phyloP scores from a whole-genome alignment of 176 grass and related monocot species.

The Carex parvula region DNA sequence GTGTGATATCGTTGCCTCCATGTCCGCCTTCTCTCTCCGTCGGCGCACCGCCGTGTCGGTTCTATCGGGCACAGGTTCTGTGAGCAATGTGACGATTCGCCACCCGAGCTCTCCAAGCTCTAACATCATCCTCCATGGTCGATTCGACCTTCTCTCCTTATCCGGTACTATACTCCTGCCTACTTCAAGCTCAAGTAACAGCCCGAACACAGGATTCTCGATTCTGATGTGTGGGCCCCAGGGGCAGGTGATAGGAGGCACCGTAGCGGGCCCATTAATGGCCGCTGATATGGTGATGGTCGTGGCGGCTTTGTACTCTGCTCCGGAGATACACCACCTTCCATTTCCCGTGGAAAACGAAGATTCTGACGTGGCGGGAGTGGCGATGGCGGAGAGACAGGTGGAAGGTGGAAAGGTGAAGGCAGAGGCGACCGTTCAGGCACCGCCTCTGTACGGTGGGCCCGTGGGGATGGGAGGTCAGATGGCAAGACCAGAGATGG shows the following conservation, averaged over 20 bases:
- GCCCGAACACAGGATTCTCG: slow-evolving; percentile 29
- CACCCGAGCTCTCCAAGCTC: slow-evolving; percentile 27
- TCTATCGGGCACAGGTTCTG: slow-evolving; percentile 58
- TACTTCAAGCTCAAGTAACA: background rate
- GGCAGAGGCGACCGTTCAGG: background rate
- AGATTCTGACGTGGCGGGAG: background rate
- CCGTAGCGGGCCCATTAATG: slow-evolving; percentile 52
- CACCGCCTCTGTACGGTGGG: slow-evolving; percentile 13
- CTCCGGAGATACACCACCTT: slow-evolving; percentile 59
- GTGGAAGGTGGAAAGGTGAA: background rate
- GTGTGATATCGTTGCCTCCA: slow-evolving; percentile 42
- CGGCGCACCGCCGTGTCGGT: slow-evolving; percentile 60
- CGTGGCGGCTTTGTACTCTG: slow-evolving; percentile 53
- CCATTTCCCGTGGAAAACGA: slow-evolving; percentile 25
- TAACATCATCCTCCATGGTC: slow-evolving; percentile 47
- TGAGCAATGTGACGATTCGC: slow-evolving; percentile 50
- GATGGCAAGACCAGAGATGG: slow-evolving; percentile 30
- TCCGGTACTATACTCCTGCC: slow-evolving; percentile 51
- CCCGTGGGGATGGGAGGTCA: background rate
- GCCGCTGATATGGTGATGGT: slow-evolving; percentile 48
- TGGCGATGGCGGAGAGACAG: background rate
- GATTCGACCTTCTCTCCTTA: slow-evolving; percentile 65
- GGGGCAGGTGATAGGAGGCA: slow-evolving; percentile 86
- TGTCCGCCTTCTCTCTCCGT: slow-evolving; percentile 53
- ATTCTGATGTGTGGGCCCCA: slow-evolving; percentile 45